These are phyloP conservation scores for Scheffersomyces lignicola DNA, from an alignment of 1,139 yeast genomes.

Conservation along the genomic window DNA sequence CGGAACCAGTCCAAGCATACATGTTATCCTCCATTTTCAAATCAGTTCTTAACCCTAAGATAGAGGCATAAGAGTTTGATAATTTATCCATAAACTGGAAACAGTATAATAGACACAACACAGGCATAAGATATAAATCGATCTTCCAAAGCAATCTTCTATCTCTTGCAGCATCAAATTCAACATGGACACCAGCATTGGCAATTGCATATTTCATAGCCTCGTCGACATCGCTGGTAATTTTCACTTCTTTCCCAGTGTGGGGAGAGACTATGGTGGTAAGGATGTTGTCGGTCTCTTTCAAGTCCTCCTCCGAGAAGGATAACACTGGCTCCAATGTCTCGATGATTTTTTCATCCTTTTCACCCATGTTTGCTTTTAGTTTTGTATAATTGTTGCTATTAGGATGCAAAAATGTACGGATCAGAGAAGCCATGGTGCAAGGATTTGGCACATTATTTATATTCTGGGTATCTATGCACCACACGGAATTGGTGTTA, in stretches of 20 bases:
- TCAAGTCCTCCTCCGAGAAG: constrained; percentile 25
- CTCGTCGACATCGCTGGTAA: constrained; percentile 36
- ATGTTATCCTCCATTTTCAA: constrained; percentile 49
- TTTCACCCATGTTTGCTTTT: constrained; percentile 1
- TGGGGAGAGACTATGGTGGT: constrained; percentile 25
- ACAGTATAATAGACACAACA: constrained; percentile 55
- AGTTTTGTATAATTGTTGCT: neutral
- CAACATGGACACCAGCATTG: constrained; percentile 15
- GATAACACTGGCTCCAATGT: constrained; percentile 14
- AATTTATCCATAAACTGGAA: constrained; percentile 68
- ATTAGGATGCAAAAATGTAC: too few species aligned
- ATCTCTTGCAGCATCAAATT: constrained; percentile 18
- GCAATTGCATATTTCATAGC: constrained; percentile 30
- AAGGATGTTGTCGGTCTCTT: constrained; percentile 20
- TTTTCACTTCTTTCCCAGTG: constrained; percentile 26
- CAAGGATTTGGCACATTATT: too few species aligned
- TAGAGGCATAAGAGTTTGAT: constrained; percentile 58
- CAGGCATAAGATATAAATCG: constrained; percentile 53
- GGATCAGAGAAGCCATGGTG: too few species aligned
- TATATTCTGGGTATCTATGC: too few species aligned
- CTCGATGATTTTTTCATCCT: neutral
- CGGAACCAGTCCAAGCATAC: constrained; percentile 59
- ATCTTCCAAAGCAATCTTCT: constrained; percentile 40
- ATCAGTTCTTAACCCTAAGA: constrained; percentile 55
- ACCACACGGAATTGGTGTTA: too few species aligned